Evolutionary conservation across 2,329 filamentous ascomycete genomes (phyloP).

Genomic region (Ophiostoma perfectum): DNA sequence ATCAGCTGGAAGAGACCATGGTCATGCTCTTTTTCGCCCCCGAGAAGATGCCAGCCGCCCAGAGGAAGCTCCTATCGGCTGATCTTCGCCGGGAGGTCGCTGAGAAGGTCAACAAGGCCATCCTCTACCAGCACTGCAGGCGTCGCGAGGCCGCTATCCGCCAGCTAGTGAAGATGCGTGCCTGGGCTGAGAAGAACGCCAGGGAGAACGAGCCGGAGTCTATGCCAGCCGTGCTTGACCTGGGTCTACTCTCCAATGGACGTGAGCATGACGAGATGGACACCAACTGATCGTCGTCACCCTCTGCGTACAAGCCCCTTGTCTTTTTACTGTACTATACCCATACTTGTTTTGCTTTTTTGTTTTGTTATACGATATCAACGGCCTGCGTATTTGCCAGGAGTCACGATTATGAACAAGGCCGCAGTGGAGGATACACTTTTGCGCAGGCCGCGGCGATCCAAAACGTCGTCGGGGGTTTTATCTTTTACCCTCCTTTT

Average conservation of each 20-base stretch:
- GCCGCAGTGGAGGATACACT: neutral
- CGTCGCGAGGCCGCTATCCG: slow-evolving; percentile 76
- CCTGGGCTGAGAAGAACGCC: slow-evolving; percentile 73
- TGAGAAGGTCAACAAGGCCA: slow-evolving; percentile 80
- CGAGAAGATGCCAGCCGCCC: slow-evolving; percentile 69
- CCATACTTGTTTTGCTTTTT: neutral
- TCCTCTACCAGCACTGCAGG: slow-evolving; percentile 66
- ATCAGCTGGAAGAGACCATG: slow-evolving; percentile 89
- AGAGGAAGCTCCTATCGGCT: slow-evolving; percentile 72
- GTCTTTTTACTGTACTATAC: slow-evolving; percentile 12
- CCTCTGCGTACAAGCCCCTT: neutral
- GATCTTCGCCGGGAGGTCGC: slow-evolving; percentile 78
- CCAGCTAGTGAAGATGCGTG: slow-evolving; percentile 71
- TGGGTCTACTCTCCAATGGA: slow-evolving; percentile 36
- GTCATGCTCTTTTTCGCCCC: slow-evolving; percentile 80
- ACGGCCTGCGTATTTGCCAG: neutral
- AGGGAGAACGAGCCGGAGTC: slow-evolving; percentile 38
- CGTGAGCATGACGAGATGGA: slow-evolving; percentile 50
- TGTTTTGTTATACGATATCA: neutral
- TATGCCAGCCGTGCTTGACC: slow-evolving; percentile 38
- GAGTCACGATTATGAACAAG: neutral
- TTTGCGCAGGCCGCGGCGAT: neutral
- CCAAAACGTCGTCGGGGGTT: neutral
- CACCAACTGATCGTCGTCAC: slow-evolving; percentile 38
- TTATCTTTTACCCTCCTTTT: slow-evolving; percentile 6